Percentiles rank a stretch among this genome's conserved stretches.
Conservation (phyloP, 345 rosid genomes). For the Draba incana region DNA sequence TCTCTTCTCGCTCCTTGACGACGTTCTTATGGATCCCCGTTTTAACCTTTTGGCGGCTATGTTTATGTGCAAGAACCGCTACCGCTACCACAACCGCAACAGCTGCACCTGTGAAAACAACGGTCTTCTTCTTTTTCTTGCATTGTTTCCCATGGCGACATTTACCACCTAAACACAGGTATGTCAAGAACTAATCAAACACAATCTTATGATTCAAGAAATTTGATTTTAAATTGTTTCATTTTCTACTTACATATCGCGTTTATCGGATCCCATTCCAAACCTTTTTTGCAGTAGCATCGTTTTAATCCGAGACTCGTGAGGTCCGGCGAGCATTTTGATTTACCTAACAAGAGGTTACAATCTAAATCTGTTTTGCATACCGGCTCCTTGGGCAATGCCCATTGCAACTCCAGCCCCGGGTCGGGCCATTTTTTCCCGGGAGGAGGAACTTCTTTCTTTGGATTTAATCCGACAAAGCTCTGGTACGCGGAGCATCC, state of each 20-base stretch:
- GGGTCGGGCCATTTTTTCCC: conserved; percentile 47
- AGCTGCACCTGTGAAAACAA: conserved; percentile 50
- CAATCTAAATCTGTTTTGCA: conserved; percentile 56
- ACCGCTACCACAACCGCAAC: conserved; percentile 36
- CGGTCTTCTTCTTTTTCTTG: conserved; percentile 48
- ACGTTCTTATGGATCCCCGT: conserved; percentile 45
- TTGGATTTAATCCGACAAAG: conserved; percentile 41
- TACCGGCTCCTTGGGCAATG: conserved; percentile 56
- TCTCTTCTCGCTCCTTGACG: conserved; percentile 59
- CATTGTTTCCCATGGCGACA: conserved; percentile 55
- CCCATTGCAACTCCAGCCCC: conserved; percentile 64
- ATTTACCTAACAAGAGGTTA: conserved; percentile 46
- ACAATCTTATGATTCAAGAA: neutral
- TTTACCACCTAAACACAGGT: conserved; percentile 47
- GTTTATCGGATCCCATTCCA: conserved; percentile 58
- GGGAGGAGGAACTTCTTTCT: conserved; percentile 31
- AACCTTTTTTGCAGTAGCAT: conserved; percentile 56
- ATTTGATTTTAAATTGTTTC: neutral
- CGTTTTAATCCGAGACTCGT: conserved; percentile 36
- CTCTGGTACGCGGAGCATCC: conserved; percentile 61
- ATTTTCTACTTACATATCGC: conserved; percentile 50
- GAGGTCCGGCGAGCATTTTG: conserved; percentile 49
- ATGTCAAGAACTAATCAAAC: conserved; percentile 14
- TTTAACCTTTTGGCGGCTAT: conserved; percentile 32
- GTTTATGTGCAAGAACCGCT: conserved; percentile 42